Percentiles rank a stretch among this genome's conserved stretches.
Conservation (phyloP, 2,329 filamentous ascomycete genomes). For the Fusarium proliferatum region DNA sequence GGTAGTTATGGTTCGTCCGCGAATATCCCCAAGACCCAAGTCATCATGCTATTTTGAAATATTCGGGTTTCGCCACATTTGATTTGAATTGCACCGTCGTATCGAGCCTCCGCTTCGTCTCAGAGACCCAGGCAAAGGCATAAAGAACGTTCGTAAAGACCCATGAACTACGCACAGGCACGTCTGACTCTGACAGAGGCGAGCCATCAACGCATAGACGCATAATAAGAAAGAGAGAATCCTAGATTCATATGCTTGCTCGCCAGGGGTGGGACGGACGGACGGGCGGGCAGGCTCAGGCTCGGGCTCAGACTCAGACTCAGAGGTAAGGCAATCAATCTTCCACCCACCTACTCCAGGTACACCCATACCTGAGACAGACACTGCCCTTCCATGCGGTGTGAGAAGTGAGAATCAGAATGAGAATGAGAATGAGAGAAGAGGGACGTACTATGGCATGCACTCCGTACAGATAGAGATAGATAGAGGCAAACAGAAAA, state of each 20-base stretch:
- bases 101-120: conserved; percentile 31
- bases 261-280: conserved; percentile 17
- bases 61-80: conserved; percentile 31
- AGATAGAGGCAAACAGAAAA: not conserved
- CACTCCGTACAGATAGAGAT: not conserved
- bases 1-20: not conserved
- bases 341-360: conserved; percentile 26
- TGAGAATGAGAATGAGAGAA: not conserved
- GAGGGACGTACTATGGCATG: not conserved
- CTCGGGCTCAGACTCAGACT: not conserved
- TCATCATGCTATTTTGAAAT: conserved; percentile 21
- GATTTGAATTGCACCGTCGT: conserved; percentile 29
- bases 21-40: not conserved
- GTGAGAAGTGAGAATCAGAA: conserved; percentile 1
- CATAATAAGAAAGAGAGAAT: conserved; percentile 26
- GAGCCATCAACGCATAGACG: conserved; percentile 25
- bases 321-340: conserved; percentile 6
- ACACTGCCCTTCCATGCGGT: conserved; percentile 24
- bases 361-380: conserved; percentile 34
- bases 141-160: conserved; percentile 8
- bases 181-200: conserved; percentile 10
- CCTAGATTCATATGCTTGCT: conserved; percentile 22
- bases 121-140: conserved; percentile 4
- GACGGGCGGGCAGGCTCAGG: not conserved
- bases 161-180: conserved; percentile 8